Percentiles rank a stretch among this genome's conserved stretches.
Evolutionary conservation across 768 basidiomycete genomes (phyloP).

Genomic region (Termitomyces sp.): DNA sequence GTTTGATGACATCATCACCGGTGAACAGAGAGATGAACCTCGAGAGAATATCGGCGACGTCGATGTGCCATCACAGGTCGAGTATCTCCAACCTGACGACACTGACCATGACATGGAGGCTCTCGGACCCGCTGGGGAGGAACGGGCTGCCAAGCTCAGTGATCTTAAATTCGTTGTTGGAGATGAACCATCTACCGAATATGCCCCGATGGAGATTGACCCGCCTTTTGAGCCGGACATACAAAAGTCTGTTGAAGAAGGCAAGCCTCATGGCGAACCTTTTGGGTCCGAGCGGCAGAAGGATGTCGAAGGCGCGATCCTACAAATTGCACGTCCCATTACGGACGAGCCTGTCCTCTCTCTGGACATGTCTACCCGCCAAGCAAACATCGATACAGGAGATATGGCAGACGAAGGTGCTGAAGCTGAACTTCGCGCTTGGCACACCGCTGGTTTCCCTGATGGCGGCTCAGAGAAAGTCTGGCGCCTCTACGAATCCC

Average conservation of each 20-base stretch:
- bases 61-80: slow-evolving; percentile 47
- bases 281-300: slow-evolving; percentile 20
- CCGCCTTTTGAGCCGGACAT: slow-evolving; percentile 18
- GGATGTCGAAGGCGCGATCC: slow-evolving; percentile 42
- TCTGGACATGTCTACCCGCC: slow-evolving; percentile 21
- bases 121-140: slow-evolving; percentile 80
- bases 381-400: slow-evolving; percentile 29
- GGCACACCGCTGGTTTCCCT: slow-evolving; percentile 58
- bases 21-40: slow-evolving; percentile 25
- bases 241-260: slow-evolving; percentile 18
- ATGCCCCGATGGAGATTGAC: slow-evolving; percentile 48
- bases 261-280: slow-evolving; percentile 17
- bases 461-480: slow-evolving; percentile 57
- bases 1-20: slow-evolving; percentile 75
- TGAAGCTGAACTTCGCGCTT: slow-evolving; percentile 50
- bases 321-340: slow-evolving; percentile 24
- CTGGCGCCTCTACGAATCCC: slow-evolving; percentile 89
- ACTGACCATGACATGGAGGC: slow-evolving; percentile 77
- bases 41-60: slow-evolving; percentile 33
- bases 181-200: slow-evolving; percentile 27
- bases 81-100: slow-evolving; percentile 73
- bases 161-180: slow-evolving; percentile 77
- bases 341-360: slow-evolving; percentile 16
- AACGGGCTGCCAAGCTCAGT: slow-evolving; percentile 75
- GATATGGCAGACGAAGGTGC: slow-evolving; percentile 26